Evolutionary conservation across 2,329 filamentous ascomycete genomes (phyloP), one percentile per base, ranked within the genome.

Genomic region (Talaromyces pinophilus): DNA sequence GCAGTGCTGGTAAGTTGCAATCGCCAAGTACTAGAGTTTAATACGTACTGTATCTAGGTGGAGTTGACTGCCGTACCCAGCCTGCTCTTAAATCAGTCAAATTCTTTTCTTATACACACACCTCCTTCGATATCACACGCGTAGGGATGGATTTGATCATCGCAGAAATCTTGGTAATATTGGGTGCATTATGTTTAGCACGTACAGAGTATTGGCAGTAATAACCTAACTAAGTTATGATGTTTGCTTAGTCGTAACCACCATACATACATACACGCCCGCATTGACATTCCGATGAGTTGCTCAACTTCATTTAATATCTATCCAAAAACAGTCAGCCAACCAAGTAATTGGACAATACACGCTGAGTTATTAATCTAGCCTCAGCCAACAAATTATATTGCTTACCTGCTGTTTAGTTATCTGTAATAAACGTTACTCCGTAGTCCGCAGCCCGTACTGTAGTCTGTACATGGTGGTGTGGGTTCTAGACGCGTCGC

Each of bases 401-500:
- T 57, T 15, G n/a, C 28, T 40, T 57, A n/a, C 6, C n/a, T 22
- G 30, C 30, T 55, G 52, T 35, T 13, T 19, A 19, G 19, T 19
- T 35, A 35, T 55, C 30, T 22, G 50, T 35, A 57, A 57, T 38
- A 25, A 22, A 38, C n/a, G n/a, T 40, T 57, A 57, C 30, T 55
- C 52, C 28, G 52, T 54, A 19, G 50, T 33, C 50, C 17, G 54
- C 33, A 7, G 54, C 15, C 50, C 15, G 15, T 54, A 33, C 50
- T 55, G 25, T 55, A 35, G 46, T 19, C 22, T 17, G 17, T 5
- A 35, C 52, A 38, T 57, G 54, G 54, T 38, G 54, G 30, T 57
- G 54, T 38, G 54, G 38, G 22, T 44, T 60, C 57, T 28, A 59
- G 55, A 60, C 57, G 40, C 57, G 57, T 44, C 57, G 28, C 35